Base-by-base conservation (phyloP, 768 basidiomycete genomes). In the Mycena chlorophos region DNA sequence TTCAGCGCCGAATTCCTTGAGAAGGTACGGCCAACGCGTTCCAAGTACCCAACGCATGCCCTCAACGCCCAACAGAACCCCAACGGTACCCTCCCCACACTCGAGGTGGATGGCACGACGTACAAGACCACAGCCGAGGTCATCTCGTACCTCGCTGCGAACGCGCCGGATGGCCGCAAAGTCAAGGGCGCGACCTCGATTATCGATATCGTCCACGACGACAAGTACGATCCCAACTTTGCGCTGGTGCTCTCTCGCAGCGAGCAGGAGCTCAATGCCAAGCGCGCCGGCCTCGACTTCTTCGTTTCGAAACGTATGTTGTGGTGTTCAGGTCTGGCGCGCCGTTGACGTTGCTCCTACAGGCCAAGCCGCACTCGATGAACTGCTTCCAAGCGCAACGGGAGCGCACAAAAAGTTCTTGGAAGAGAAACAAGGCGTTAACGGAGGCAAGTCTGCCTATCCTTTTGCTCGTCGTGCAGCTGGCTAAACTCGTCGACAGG, bases 151-250 rank as follows among this genome's bases (percentile, higher is more conserved):
- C 70, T 83, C 38, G 65, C 75, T 29, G 60, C 69, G 31, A 17
- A 34, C 17, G 31, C 31, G 8, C 31, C 31, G 17, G 8, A 8
- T 47, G 68, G 76, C 51, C 71, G 59, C 56, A 66, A 70, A 56
- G 72, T 71, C n/a, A 69, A 69, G 6, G 64, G 66, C 4, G 71
- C 74, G 16, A 63, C 67, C n/a, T 61, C 75, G 17, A 54, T 73
- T 49, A 71, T 77, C 57, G 66, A 65, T 34, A 71, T 62, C 51
- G 63, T 83, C 22, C 80, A 83, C 62, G 72, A 74, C 28, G 74
- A 77, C 30, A 69, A 65, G 31, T 65, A 74, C 48, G 80, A 83
- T 61, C 81, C 81, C 49, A 85, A 84, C 72, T 78, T 81, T 58
- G 70, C 76, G n/a, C 46, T 76, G 23, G 54, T 77, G 22, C 70